phyloP scores from a whole-genome alignment of 345 rosid genomes.

The Fremontodendron californicum region DNA sequence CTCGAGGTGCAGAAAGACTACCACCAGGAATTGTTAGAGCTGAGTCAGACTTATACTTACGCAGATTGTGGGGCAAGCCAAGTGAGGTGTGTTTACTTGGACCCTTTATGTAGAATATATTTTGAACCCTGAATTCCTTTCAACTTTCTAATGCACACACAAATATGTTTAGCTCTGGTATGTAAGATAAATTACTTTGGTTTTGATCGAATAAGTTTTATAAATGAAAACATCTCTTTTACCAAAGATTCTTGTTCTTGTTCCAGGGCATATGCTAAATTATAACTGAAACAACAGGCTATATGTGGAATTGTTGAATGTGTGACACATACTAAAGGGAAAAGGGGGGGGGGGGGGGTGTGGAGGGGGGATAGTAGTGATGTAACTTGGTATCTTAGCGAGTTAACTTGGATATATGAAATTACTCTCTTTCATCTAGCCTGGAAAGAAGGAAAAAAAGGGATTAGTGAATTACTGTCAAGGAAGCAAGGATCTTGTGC shows the following conservation, averaged over 20 bases:
- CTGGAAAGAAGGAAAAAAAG: not conserved
- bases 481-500: not conserved
- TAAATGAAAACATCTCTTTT: not conserved
- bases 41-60: conserved; percentile 78
- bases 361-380: not conserved
- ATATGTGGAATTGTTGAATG: not conserved
- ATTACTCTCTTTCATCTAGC: not conserved
- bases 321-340: not conserved
- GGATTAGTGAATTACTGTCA: not conserved
- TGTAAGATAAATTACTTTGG: not conserved
- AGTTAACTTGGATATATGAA: not conserved
- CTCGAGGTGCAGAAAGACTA: conserved; percentile 89
- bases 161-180: not conserved
- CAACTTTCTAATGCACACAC: not conserved
- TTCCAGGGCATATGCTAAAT: not conserved
- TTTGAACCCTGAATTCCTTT: not conserved
- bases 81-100: conserved; percentile 54
- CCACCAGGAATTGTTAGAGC: conserved; percentile 82
- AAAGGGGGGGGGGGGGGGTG: not conserved
- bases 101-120: not conserved
- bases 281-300: not conserved
- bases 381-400: not conserved
- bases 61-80: conserved; percentile 92
- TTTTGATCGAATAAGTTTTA: not conserved
- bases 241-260: not conserved